Evolutionary conservation across 2,329 filamentous ascomycete genomes (phyloP).

Genomic region (Verticillium tricorpus): DNA sequence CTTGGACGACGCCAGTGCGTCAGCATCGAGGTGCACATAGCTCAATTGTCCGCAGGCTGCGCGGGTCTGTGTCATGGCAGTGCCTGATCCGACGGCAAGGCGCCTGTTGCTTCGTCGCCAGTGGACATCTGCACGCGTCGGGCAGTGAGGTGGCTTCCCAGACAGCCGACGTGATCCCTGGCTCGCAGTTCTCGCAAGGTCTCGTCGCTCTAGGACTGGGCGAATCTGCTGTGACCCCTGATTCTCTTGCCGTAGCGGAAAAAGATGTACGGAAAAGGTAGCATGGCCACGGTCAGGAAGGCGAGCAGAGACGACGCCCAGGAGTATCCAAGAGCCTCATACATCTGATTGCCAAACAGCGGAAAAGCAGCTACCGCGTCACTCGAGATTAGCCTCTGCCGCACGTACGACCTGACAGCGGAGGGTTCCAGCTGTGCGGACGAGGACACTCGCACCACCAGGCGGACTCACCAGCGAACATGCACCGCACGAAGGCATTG

Average conservation of each 20-base stretch:
- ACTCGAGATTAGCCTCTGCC: background rate
- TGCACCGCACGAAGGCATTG: conserved; percentile 73
- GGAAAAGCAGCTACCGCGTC: conserved; percentile 61
- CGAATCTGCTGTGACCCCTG: conserved; percentile 50
- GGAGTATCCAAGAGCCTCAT: conserved; percentile 61
- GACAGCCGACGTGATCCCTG: background rate
- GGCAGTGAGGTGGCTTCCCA: background rate
- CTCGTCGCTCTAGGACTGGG: conserved; percentile 19
- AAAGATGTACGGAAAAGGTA: conserved; percentile 61
- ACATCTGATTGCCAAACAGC: conserved; percentile 72
- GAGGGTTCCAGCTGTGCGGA: conserved; percentile 16
- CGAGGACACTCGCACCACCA: conserved; percentile 8
- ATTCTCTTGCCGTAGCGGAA: conserved; percentile 57
- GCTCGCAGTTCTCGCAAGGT: background rate
- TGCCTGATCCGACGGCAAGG: conserved; percentile 4
- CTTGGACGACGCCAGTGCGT: background rate
- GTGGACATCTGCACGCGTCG: background rate
- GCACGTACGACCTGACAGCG: background rate
- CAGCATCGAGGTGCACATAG: background rate
- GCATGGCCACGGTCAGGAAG: conserved; percentile 57
- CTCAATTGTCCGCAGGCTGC: background rate
- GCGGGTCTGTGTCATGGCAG: background rate
- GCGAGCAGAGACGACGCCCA: conserved; percentile 63
- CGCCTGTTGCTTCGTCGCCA: background rate
- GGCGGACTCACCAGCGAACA: conserved; percentile 59